Base-by-base conservation (phyloP, 495 filamentous ascomycete species). In the Xylaria flabelliformis region DNA sequence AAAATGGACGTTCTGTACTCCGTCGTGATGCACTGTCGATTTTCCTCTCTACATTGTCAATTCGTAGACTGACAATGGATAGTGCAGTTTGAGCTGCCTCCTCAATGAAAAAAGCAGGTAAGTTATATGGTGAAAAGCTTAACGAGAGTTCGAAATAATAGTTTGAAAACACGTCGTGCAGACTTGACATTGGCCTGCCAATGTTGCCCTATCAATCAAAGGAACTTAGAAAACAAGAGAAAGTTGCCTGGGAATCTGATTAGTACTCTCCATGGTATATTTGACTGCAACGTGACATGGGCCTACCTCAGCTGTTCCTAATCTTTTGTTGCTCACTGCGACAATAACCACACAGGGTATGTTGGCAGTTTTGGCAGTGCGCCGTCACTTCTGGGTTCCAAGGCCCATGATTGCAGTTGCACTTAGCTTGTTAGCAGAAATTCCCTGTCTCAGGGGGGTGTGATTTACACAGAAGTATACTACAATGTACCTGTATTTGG, bases 1-100 rank as follows among this genome's bases (percentile, higher is more conserved):
- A 44, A 17, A 48, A 67, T 5, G 19, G n/a, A 41, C 50, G 64
- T 67, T 15, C 50, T 15, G 46, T 67, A 17, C 3, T 24, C 64
- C 64, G 64, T 67, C 64, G 26, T 50, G 48, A 6, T 26, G 17
- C 42, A 26, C 64, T 67, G 64, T 67, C 64, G 50, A 67, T 42
- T 42, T 55, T 42, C n/a, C 32, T 21, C 32, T 56, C 39, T 48
- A 10, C 26, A 32, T n/a, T 46, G 19, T 39, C 39, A 63, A 21
- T 39, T 66, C 26, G 9, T 41, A 41, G 9, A 12, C 8, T 41
- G 39, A 41, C 9, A 39, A 6, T 7, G 10, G 12, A n/a, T 17
- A 39, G 8, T 50, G 7, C 21, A 34, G 32, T 41, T 15, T 13
- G 21, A 21, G 2, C 3, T 50, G 24, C 64, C 4, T 21, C 64